Conservation (phyloP, 139 green algal species). For the Desmodesmus armatus region DNA sequence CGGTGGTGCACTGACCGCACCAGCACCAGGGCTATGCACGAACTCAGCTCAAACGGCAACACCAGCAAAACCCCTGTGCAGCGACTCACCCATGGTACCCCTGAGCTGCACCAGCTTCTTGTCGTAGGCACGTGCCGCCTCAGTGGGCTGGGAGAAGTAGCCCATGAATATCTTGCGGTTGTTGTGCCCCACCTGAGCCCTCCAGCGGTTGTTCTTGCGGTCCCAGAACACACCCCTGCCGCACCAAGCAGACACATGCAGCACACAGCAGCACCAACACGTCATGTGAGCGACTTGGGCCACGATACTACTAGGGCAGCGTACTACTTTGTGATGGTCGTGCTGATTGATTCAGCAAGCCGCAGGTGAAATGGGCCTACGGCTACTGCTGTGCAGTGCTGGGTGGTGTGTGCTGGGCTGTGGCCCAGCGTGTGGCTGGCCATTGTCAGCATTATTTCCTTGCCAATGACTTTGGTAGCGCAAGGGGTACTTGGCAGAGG, state of each 20-base stretch:
- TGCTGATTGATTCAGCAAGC: no score
- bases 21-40: neutral
- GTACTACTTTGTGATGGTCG: no score
- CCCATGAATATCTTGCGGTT: conserved; percentile 49
- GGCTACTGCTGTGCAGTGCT: no score
- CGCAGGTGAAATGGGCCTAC: no score
- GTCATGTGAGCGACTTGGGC: no score
- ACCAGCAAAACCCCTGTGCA: neutral
- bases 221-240: conserved; percentile 50
- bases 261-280: neutral
- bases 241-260: neutral
- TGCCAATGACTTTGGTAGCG: no score
- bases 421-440: no score
- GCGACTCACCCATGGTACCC: conserved; percentile 21
- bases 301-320: no score
- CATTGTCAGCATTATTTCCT: no score
- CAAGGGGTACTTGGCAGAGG: no score
- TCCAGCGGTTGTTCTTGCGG: conserved; percentile 39
- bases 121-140: conserved; percentile 42
- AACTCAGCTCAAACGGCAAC: neutral
- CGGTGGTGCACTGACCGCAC: neutral
- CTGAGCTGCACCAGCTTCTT: conserved; percentile 47
- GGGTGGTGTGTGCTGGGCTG: no score
- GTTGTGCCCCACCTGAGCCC: conserved; percentile 41
- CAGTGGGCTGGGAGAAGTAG: conserved; percentile 28